Base-by-base conservation (phyloP, 192 early-diverging fungal genomes). In the Thamnidium elegans region DNA sequence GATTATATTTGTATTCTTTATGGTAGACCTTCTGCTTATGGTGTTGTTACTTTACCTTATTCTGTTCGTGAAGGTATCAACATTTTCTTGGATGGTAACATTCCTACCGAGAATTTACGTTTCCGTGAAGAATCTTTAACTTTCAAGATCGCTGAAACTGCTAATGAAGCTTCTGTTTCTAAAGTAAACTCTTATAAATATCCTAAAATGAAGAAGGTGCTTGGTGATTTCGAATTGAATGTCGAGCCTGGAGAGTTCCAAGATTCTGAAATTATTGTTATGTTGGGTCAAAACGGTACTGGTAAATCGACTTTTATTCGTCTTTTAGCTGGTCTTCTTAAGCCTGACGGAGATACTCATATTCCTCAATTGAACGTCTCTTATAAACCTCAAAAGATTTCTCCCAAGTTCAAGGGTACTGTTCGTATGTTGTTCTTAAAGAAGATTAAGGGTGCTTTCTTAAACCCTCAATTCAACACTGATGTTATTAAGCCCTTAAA, bases 1-100 rank as follows among this genome's bases (percentile, higher is more conserved):
- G 96, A 98, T 76, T 98, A 93, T 71, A 89, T 98, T 64, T 98
- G 95, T 84, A 93, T 97, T 50, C 84, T 98, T n/a, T 98, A 98
- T 84, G 96, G 96, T 62, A 88, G 89, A 78, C 96, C 96, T 15
- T 91, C 91, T 30, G 91, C 90, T 6, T 98, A 98, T 78, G 95
- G 95, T 79, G 95, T 98, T 36, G 96, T 98, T 11, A 98, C 96
- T 19, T 83, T 98, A 71, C 96, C 96, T 42, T 96, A 92, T 83
- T 89, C 88, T 47, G 95, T 98, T 51, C 89, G 96, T 74, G 96
- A 98, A 82, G 96, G 94, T 67, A 97, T 98, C 86, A 98, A 98
- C 76, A 91, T 97, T 63, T 98, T 98, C 88, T 82, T 97, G 74
- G 93, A 94, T 63, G 96, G 96, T 70, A 92, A 86, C 75, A 91